Conservation (phyloP, 148 eudicot genomes). For the Silene conica region DNA sequence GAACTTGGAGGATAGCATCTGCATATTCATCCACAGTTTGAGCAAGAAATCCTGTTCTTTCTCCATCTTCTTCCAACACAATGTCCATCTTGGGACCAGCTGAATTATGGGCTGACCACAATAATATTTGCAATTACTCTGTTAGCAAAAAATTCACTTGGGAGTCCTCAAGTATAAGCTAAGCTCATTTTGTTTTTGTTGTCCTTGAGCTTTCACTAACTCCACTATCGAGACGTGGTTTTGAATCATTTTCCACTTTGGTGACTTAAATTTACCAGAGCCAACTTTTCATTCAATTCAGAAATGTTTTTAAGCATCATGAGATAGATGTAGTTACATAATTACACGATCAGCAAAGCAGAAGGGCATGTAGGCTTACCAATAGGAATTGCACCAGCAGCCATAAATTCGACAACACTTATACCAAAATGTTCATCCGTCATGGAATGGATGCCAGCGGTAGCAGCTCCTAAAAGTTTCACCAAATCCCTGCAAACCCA, state of each 20-base stretch:
- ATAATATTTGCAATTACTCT: not conserved
- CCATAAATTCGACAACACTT: conserved; percentile 93
- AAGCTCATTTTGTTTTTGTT: too few relatives aligned
- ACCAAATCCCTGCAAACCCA: conserved; percentile 70
- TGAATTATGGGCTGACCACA: conserved; percentile 80
- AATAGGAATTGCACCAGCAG: conserved; percentile 94
- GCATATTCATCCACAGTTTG: conserved; percentile 65
- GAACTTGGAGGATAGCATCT: conserved; percentile 54
- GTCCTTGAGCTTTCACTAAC: too few relatives aligned
- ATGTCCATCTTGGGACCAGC: conserved; percentile 99
- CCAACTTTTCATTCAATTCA: not conserved
- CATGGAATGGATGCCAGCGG: conserved; percentile 89
- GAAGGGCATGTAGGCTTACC: conserved; percentile 37
- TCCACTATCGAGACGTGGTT: too few relatives aligned
- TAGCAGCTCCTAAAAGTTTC: conserved; percentile 74
- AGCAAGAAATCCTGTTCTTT: conserved; percentile 72
- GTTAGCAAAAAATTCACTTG: not conserved
- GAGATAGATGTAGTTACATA: not conserved
- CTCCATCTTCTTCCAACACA: conserved; percentile 77
- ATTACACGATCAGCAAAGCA: not conserved
- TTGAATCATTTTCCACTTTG: too few relatives aligned
- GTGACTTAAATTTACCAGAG: not conserved
- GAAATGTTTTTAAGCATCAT: not conserved
- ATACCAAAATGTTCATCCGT: conserved; percentile 97
- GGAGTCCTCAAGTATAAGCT: not conserved